Conservation (phyloP, 2,329 filamentous ascomycete genomes). For the Fusarium staphyleae region DNA sequence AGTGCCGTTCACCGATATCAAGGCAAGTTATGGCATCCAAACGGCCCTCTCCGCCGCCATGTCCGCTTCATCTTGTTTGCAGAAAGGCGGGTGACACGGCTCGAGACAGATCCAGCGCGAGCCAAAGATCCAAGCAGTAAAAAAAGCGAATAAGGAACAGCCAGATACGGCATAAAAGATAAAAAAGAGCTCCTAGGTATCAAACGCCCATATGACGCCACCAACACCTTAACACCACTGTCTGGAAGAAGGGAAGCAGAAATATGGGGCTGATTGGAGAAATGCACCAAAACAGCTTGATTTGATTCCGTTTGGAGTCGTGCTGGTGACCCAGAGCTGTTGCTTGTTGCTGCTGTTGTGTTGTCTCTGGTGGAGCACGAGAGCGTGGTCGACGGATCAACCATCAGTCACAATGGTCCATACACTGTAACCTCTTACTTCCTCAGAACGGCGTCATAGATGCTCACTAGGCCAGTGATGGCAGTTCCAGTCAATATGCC, state of each 20-base stretch:
- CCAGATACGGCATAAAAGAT: conserved; percentile 16
- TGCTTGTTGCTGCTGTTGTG: background rate
- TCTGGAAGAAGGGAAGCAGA: conserved; percentile 21
- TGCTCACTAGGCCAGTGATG: conserved; percentile 71
- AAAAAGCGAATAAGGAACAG: background rate
- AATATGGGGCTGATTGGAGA: conserved; percentile 13
- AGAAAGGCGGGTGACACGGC: background rate
- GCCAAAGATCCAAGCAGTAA: background rate
- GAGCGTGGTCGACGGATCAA: background rate
- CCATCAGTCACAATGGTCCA: background rate
- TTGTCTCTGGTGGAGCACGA: conserved; percentile 2
- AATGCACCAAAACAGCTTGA: conserved; percentile 5
- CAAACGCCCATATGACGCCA: conserved; percentile 42
- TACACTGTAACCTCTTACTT: conserved; percentile 57
- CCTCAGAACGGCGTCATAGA: conserved; percentile 81
- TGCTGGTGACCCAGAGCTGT: conserved; percentile 2
- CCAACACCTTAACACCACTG: conserved; percentile 44
- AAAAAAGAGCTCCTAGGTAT: conserved; percentile 39
- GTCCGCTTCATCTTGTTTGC: background rate
- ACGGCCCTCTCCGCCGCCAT: conserved; percentile 4
- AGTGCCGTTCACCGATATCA: background rate
- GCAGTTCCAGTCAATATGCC: conserved; percentile 72
- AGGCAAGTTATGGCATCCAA: conserved; percentile 8
- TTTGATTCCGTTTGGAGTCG: conserved; percentile 3
- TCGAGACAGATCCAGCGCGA: background rate